Evolutionary conservation across 352 stramenopile species (phyloP).

Genomic region (Globisporangium irregulare): DNA sequence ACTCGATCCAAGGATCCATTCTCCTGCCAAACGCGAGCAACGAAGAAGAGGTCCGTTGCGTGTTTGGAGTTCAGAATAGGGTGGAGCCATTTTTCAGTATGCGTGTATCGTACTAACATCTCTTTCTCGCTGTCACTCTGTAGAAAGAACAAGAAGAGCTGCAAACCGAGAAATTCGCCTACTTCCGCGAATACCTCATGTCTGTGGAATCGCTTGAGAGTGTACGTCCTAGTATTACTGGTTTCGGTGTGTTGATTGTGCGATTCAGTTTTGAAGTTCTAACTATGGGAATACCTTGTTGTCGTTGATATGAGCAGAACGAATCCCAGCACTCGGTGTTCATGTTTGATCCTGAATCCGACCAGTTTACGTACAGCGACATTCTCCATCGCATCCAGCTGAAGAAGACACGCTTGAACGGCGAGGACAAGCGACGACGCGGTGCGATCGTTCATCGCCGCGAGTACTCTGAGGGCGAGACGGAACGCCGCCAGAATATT

Average conservation of each 20-base stretch:
- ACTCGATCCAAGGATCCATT: conserved; percentile 75
- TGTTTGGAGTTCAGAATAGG: neutral
- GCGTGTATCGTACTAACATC: neutral
- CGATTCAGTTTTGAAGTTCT: neutral
- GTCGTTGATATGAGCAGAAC: conserved; percentile 12
- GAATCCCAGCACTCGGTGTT: conserved; percentile 81
- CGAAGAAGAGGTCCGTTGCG: conserved; percentile 46
- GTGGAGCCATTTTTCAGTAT: conserved; percentile 6
- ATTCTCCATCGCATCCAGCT: conserved; percentile 75
- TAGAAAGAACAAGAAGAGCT: conserved; percentile 47
- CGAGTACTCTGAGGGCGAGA: conserved; percentile 67
- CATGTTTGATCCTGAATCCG: conserved; percentile 69
- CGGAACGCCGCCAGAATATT: conserved; percentile 52
- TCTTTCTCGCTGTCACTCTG: neutral
- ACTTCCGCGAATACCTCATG: conserved; percentile 80
- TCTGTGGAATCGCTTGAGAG: conserved; percentile 64
- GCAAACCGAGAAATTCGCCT: conserved; percentile 71
- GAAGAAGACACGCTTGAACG: conserved; percentile 75
- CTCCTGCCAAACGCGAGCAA: conserved; percentile 53
- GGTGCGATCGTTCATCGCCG: conserved; percentile 75
- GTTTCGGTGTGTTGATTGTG: neutral
- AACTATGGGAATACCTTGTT: no score
- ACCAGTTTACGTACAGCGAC: conserved; percentile 78
- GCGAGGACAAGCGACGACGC: conserved; percentile 76
- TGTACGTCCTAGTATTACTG: conserved; percentile 34